Percentiles rank a stretch among this genome's conserved stretches.
phyloP scores from a whole-genome alignment of 2,329 filamentous ascomycete genomes.

The Sarocladiaceae sp. region DNA sequence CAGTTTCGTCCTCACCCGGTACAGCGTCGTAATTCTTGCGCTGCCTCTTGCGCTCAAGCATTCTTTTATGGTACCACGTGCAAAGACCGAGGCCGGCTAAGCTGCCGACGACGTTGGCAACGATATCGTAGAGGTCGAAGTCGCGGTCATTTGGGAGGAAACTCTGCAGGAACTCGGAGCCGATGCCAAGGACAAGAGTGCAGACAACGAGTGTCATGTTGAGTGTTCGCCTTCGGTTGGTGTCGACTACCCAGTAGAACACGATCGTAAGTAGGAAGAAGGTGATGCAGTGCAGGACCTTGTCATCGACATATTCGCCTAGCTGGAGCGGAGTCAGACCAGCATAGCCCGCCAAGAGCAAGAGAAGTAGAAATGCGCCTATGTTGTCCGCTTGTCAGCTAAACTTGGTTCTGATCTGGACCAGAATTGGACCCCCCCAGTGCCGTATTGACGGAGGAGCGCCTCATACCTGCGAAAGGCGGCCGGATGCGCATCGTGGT shows the following conservation, averaged over 20 bases:
- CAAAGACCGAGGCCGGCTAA: conserved; percentile 67
- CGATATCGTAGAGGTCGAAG: conserved; percentile 78
- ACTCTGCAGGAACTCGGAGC: conserved; percentile 72
- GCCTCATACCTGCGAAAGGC: conserved; percentile 77
- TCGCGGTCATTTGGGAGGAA: conserved; percentile 68
- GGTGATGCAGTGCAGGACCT: conserved; percentile 77
- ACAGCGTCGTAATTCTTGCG: conserved; percentile 69
- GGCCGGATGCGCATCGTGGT: conserved; percentile 75
- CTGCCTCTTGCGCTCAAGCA: conserved; percentile 81
- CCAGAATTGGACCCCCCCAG: no score
- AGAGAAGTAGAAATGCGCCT: conserved; percentile 68
- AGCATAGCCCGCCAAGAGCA: conserved; percentile 72
- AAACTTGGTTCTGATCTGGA: no score
- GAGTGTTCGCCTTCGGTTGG: conserved; percentile 75
- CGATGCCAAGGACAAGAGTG: conserved; percentile 66
- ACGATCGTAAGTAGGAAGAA: conserved; percentile 84
- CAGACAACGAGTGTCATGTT: conserved; percentile 80
- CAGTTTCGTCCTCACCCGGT: conserved; percentile 56
- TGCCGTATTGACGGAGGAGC: no score
- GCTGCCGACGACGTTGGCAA: conserved; percentile 82
- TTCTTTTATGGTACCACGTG: conserved; percentile 90
- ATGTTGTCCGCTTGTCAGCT: conserved; percentile 4
- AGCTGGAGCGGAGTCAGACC: conserved; percentile 67
- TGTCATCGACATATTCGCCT: conserved; percentile 70
- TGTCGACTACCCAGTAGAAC: conserved; percentile 98